Base-by-base conservation (phyloP, 2,329 filamentous ascomycete species). In the Neophaeococcomyces mojaviensis region DNA sequence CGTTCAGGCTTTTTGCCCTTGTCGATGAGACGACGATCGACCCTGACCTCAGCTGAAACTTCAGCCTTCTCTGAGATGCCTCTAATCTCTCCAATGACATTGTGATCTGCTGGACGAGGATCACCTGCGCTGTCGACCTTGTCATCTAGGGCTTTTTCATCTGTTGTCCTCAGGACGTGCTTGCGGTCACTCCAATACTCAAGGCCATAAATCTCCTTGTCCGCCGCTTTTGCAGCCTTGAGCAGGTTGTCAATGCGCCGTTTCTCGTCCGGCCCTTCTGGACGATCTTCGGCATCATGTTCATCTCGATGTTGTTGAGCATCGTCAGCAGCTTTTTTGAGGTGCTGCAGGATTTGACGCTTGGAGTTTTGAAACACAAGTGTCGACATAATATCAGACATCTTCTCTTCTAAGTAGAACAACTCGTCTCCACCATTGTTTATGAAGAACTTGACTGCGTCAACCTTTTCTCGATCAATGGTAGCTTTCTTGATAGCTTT, bases 301-400 rank as follows among this genome's bases (percentile, higher is more conserved):
- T 68, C 64, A 47, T 75, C 64, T 13, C 72, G 69, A 52, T 77
- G 70, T 26, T 69, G 65, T 47, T 71, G 65, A 19, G 73, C 62
- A 53, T 74, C 68, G 39, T 85, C 75, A 52, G 84, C 73, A 10
- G 78, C 71, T n/a, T 77, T 68, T 56, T 80, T 81, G 38, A 98
- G 69, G 41, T 80, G 77, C 15, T 78, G 73, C 13, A 96, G 72
- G 3, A 97, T 73, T 47, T 88, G 79, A 50, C 83, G 79, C 19
- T 89, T 78, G 2, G 89, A 95, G 15, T 83, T 82, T 63, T 97
- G 90, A 61, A 95, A 98, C 16, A 98, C 74, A 58, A 97, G 86
- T 48, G 85, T 73, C 0, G 79, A 73, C 88, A 95, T 89, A 55
- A 95, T 85, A 36, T 88, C 80, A 46, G 86, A 83, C 74, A 95